Base-by-base conservation (phyloP, 306 rosid genomes). In the Mimosa pudica region DNA sequence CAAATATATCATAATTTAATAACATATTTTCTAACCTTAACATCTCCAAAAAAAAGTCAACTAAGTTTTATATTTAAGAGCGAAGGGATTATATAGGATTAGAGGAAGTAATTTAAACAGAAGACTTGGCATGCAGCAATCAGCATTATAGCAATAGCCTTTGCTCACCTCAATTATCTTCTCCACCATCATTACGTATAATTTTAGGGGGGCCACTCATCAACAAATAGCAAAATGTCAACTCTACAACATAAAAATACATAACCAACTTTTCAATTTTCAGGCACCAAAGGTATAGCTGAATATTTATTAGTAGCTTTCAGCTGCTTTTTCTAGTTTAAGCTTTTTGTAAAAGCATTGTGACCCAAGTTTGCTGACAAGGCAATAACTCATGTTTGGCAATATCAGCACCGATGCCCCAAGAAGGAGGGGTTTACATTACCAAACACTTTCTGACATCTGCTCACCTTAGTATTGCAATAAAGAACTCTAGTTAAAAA, bases 391-490 rank as follows among this genome's bases (percentile, higher is more conserved):
- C 74, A 76, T 48, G 81, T 73, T 57, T 44, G 81, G 36, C 73
- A 82, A 62, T 3, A 62, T 62, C 80, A 76, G 58, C 80, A 7
- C 58, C 80, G 57, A 82, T 82, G 86, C 73, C 75, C 79, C 52
- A 30, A 63, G 4, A 74, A 13, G n/a, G 17, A 51, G 70, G 85
- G 75, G 65, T 67, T 82, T 79, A 84, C 79, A 81, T 8, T 70
- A 80, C 1, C 82, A 12, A 10, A 10, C 82, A 46, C 79, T 46
- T 36, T 45, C 18, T 4, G 49, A 55, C 77, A 18, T 44, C 67
- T 67, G 66, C 46, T 48, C 45, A 65, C 76, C 63, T 30, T 46
- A 42, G 20, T 17, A 12, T 33, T 47, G 75, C 44, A 48, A 54
- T 73, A 75, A 76, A 24, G 30, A 79, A 75, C 66, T 58, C 73